Evolutionary conservation across 192 early-diverging fungal genomes (phyloP).

Genomic region (Gamsiella multidivaricata): DNA sequence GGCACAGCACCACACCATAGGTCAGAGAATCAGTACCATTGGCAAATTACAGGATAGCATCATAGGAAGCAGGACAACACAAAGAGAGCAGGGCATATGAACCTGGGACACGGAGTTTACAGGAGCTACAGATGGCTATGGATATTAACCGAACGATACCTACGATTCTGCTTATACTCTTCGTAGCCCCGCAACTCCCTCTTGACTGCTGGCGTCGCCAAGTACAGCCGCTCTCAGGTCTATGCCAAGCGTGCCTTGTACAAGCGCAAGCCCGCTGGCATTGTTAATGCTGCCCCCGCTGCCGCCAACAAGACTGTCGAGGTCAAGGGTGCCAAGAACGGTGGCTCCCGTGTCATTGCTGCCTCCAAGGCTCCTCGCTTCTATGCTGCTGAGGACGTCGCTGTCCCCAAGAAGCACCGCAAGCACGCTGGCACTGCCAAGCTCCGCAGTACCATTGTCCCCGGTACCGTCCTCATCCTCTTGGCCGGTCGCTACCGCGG

Average conservation of each 20-base stretch:
- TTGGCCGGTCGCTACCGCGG: constrained; percentile 94
- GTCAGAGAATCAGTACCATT: no score
- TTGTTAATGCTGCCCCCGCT: constrained; percentile 62
- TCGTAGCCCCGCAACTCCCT: constrained; percentile 77
- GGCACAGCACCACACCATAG: no score
- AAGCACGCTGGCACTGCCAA: constrained; percentile 76
- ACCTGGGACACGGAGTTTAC: no score
- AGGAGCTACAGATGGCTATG: no score
- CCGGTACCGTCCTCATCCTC: constrained; percentile 97
- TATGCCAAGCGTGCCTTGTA: constrained; percentile 90
- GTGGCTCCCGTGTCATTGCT: constrained; percentile 73
- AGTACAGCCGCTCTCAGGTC: constrained; percentile 83
- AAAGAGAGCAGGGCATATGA: no score
- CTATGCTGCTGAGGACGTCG: constrained; percentile 89
- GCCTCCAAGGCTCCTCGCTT: constrained; percentile 77
- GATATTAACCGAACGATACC: not conserved
- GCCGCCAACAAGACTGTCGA: constrained; percentile 69
- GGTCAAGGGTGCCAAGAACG: constrained; percentile 88
- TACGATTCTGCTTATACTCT: not conserved
- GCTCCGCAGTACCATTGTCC: constrained; percentile 93
- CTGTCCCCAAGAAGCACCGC: constrained; percentile 81
- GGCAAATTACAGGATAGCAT: no score
- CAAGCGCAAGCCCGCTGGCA: constrained; percentile 78
- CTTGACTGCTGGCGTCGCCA: constrained; percentile 86
- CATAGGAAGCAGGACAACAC: no score